Evolutionary conservation across 225 moss, liverwort and hornwort species (phyloP), one percentile per base, ranked within the genome.

Genomic region (Antitrichia curtipendula): DNA sequence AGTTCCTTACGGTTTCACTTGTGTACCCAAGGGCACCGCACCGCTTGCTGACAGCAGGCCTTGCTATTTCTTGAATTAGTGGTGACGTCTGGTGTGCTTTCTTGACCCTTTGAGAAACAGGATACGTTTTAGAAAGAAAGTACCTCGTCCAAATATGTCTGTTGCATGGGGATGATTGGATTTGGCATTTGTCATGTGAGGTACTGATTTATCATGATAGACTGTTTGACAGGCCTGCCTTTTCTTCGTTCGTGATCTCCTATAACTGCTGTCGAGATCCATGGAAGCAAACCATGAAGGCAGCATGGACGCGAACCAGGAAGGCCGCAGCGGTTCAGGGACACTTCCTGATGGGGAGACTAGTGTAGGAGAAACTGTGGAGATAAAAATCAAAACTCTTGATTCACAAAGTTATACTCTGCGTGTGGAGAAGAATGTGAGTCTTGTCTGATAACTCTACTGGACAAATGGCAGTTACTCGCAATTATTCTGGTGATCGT

Each of bases 371-470:
- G 94, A 92, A 87, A 96, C 93, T 40, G 94, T 98, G 87, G 97
- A 98, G 91, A 96, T 98, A 32, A 98, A 92, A 86, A 96, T 98
- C 82, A 98, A 96, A 88, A 98, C 97, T 69, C 92, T 98, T 36
- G 96, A 98, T 88, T 95, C 97, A 9, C 95, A 96, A 81, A 98
- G 95, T 88, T 95, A 98, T 54, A 93, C 95, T 60, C 77, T 98
- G 65, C 94, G 95, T 45, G 96, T 97, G 75, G 93, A 94, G 85
- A 97, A 92, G 82, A 94, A 97, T 90, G 96, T 97, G 91, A 94
- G 92, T 89, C 28, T 53, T 76, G 32, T 17, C 45, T 25, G 54
- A 80, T 88, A 80, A 22, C 47, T 80, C 24, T 58, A 58, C 40
- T 65, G 56, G 59, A 75, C 28, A 65, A n/a, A 28, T 76, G 75